Evolutionary conservation across 1,139 yeast species (phyloP), one percentile per base, ranked within the genome.

Genomic region (Taphrina deformans): DNA sequence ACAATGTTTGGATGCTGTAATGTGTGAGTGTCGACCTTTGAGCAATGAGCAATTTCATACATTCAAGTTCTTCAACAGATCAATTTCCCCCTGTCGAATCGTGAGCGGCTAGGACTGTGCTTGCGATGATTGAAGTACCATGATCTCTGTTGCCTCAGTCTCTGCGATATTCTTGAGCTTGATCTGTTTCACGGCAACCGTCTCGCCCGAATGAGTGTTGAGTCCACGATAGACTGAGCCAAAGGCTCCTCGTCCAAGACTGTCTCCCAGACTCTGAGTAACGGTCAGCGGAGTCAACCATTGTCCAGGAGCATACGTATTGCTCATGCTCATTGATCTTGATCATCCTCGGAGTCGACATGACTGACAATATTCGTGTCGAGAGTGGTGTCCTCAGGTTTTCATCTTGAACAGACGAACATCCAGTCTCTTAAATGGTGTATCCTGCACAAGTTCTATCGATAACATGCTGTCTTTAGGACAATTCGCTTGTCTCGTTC

Each of bases 141-240:
- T 45, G 58, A 68, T 65, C 21, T 70, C 66, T 46, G 76, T 76
- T n/a, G 79, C 69, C 38, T 75, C 79, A 12, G 72, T 64, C 44
- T 72, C 70, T 2, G 75, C 70, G 24, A 77, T 70, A 46, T 75
- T 74, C 5, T 72, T 87, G 53, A 89, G 79, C 27, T 83, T 79
- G 29, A 93, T 86, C 72, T 88, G 93, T 75, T 95, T 93, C 62
- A 93, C 85, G 0, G 99, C 99, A 10, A 88, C 90, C 2, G 85
- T 82, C 65, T 85, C 87, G 3, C 85, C 84, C 0, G 89, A 87
- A 62, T 77, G 79, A 67, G 82, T 77, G 71, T 90, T 89, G 38
- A 83, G 78, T 0, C 88, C 95, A 65, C 83, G 79, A 73, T 83
- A 88, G 1, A 89, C 96, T 24, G 82, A 80, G 0, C 95, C 96